Base-by-base conservation (phyloP, 371 early-diverging fungal genomes). In the Mortierella sp. region DNA sequence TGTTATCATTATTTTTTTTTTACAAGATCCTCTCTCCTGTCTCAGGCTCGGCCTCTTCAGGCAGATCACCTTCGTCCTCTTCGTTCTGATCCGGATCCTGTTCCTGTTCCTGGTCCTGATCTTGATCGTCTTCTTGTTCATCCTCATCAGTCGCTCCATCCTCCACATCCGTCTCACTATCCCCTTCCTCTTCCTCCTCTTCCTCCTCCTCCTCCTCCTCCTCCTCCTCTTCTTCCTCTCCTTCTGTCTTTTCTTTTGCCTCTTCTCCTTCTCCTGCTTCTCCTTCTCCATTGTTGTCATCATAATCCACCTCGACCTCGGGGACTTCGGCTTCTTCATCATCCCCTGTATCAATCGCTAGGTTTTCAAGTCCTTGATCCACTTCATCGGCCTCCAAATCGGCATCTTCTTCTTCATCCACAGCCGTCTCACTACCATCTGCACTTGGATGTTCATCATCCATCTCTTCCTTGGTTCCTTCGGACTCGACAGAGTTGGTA, bases 291-390 rank as follows among this genome's bases (percentile, higher is more conserved):
- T 15, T 44, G 30, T 53, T 62, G 0, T 66, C 66, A 62, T 74
- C 76, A 64, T 59, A 75, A 21, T 70, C 75, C 19, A 70, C 75
- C 53, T 70, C 75, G 15, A 75, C 75, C n/a, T 66, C 70, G 11
- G 52, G 44, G 1, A 68, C 64, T 9, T 66, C 70, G 12, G 65
- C 70, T 0, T 43, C 63, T 12, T 57, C 57, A 1, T 61, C 71
- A 6, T 71, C 68, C 6, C 58, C 57, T 7, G 57, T 57, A 15
- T 57, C 30, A n/a, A 66, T 37, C 28, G 70, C 46, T 15, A 70
- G 29, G 50, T 70, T 62, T 30, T 66, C 75, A n/a, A 63, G 50
- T 6, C 66, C 70, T n/a, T 68, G 70, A 46, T 74, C 75, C 11
- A 66, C 60, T 9, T 62, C 63, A 30, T 57, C 57, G 11, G 14